phyloP scores from a whole-genome alignment of 73 alveolate genomes.

The Paramecium biaurelia region DNA sequence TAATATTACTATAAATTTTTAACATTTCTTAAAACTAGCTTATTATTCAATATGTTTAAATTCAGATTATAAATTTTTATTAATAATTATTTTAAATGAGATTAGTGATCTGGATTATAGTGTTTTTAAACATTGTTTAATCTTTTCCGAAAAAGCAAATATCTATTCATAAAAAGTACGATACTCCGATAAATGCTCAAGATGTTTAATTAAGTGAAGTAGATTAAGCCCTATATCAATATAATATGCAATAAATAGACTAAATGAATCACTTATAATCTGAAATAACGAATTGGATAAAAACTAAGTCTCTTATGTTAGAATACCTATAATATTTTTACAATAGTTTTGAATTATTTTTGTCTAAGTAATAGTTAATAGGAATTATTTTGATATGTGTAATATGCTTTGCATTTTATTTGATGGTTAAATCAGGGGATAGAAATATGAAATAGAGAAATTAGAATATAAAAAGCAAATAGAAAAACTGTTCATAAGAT shows the following conservation, averaged over 20 bases:
- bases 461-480: background rate
- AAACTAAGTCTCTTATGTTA: background rate
- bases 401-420: background rate
- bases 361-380: background rate
- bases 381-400: background rate
- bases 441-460: background rate
- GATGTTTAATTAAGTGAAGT: background rate
- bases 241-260: background rate
- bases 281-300: background rate
- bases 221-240: background rate
- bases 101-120: too few relatives aligned
- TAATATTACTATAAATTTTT: background rate
- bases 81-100: too few relatives aligned
- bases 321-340: background rate
- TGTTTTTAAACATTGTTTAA: background rate
- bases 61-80: too few relatives aligned
- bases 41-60: too few relatives aligned
- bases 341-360: background rate
- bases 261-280: background rate
- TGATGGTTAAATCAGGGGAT: background rate
- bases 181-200: background rate
- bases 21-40: background rate
- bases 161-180: background rate
- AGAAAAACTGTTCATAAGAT: background rate
- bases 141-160: background rate